Evolutionary conservation across 1,284 basidiomycete species (phyloP), one percentile per base, ranked within the genome.

Genomic region (Inonotus obliquus): DNA sequence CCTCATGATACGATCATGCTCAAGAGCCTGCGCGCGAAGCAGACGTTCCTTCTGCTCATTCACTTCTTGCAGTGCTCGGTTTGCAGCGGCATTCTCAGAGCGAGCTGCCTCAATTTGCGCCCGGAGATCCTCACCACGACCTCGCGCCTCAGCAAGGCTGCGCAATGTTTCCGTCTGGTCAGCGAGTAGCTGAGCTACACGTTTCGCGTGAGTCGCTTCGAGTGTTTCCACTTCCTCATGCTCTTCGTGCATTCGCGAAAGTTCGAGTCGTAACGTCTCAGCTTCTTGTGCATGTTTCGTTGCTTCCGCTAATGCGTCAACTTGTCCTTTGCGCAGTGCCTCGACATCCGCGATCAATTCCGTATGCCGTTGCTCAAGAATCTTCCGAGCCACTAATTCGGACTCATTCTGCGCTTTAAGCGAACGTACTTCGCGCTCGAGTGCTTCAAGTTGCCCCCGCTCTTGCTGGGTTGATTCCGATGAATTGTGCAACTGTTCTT

Each of bases 1-100:
- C 0, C 92, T 82, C 70, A 97, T 84, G 55, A 88, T 80, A 17
- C 89, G 81, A 64, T 96, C 93, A 67, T 94, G 90, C 70, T 94
- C 92, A 5, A 80, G 84, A 4, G 89, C 86, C 70, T 94, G 91
- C 4, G 79, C 81, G 57, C 80, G 83, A 59, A 94, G 75, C 19
- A 93, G 76, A 21, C 86, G 78, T 65, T 95, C 91, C 70, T 92
- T 89, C 72, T 94, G 89, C 61, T 75, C 75, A 54, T 83, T 81
- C 0, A 87, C 83, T 61, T 89, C 84, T 57, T 76, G 79, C 55
- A 94, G 74, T 44, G 89, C 86, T 45, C 77, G 76, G 59, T 84
- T 79, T n/a, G 93, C 81, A 2, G 84, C 79, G 27, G 83, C 84
- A 57, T 86, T 85, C 72, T 93, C 87, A 25, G 76, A 68, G 1